Evolutionary conservation across 768 basidiomycete genomes (phyloP), one percentile per base, ranked within the genome.

Genomic region (Royoungia palumana): DNA sequence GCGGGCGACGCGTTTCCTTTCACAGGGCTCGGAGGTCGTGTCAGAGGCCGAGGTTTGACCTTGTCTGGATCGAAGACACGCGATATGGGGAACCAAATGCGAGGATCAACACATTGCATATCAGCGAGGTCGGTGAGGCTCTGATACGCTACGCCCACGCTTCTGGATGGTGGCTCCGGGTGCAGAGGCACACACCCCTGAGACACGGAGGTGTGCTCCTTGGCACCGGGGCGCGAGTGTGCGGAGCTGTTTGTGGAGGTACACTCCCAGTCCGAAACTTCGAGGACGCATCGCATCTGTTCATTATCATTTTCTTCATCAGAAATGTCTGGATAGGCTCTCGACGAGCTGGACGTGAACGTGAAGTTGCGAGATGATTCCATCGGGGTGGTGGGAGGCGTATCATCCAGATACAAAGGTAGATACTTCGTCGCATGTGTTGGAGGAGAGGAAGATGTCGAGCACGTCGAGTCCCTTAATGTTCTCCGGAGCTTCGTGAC

Each of bases 1-100:
- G 40, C 5, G 40, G 46, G 4, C 3, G 44, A 44, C 9, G 17
- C 16, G 17, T 17, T 8, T 12, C 11, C 24, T 38, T 64, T 66
- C 4, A 12, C 34, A 16, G 61, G 61, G 37, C 61, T 64, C n/a
- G 64, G 41, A 12, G 64, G 47, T 32, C 62, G 56, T 24, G 59
- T 59, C 41, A 30, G 25, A 35, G 62, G 55, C 44, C 54, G 41
- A 35, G 49, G 36, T 40, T 66, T 66, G 37, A 68, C 44, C 39
- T 58, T 64, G 49, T 48, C 53, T 13, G 64, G 59, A 43, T 68
- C 51, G 36, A 64, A 68, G 25, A 46, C 13, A 9, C 56, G 66
- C 19, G 55, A 25, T 38, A 45, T 44, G 6, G 66, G 65, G 35
- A 53, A 44, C 65, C 66, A 68, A 16, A 66, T 13, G 9, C 65